phyloP scores from a whole-genome alignment of 2,329 filamentous ascomycete genomes.

The Whalleya microplaca region DNA sequence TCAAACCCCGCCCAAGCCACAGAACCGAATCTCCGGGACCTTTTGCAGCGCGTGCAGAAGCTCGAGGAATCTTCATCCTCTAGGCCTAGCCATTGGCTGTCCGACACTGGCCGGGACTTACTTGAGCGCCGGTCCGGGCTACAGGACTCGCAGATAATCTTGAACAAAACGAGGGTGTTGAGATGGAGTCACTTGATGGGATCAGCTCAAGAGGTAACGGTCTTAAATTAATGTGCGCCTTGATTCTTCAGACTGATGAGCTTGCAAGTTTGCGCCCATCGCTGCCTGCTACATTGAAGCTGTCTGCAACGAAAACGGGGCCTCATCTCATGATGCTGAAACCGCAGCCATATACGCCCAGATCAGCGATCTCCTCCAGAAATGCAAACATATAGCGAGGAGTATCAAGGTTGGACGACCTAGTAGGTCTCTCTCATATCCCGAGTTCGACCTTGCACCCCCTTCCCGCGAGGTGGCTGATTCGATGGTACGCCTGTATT shows the following conservation, averaged over 20 bases:
- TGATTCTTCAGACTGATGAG: slow-evolving; percentile 7
- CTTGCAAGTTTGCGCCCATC: slow-evolving; percentile 35
- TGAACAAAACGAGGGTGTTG: slow-evolving; percentile 42
- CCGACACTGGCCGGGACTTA: slow-evolving; percentile 29
- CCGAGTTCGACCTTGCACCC: slow-evolving; percentile 27
- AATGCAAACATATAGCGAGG: slow-evolving; percentile 40
- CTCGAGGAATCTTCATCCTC: slow-evolving; percentile 26
- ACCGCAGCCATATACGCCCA: slow-evolving; percentile 29
- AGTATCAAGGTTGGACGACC: slow-evolving; percentile 40
- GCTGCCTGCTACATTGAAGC: slow-evolving; percentile 34
- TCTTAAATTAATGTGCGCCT: background rate
- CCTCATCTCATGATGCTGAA: slow-evolving; percentile 27
- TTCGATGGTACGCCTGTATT: slow-evolving; percentile 48
- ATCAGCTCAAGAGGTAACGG: slow-evolving; percentile 36
- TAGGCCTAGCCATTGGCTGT: slow-evolving; percentile 13
- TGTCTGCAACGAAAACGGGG: slow-evolving; percentile 18
- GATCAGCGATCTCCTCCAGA: slow-evolving; percentile 35
- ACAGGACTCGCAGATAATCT: slow-evolving; percentile 34
- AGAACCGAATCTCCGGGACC: slow-evolving; percentile 18
- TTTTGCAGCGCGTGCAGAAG: slow-evolving; percentile 24
- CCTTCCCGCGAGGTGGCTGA: slow-evolving; percentile 43
- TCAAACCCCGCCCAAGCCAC: slow-evolving; percentile 6
- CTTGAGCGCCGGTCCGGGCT: slow-evolving; percentile 28
- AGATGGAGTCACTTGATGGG: slow-evolving; percentile 40
- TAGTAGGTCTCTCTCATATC: slow-evolving; percentile 33